phyloP scores from a whole-genome alignment of 192 early-diverging fungal species.

The Pecoramyces ruminantium region DNA sequence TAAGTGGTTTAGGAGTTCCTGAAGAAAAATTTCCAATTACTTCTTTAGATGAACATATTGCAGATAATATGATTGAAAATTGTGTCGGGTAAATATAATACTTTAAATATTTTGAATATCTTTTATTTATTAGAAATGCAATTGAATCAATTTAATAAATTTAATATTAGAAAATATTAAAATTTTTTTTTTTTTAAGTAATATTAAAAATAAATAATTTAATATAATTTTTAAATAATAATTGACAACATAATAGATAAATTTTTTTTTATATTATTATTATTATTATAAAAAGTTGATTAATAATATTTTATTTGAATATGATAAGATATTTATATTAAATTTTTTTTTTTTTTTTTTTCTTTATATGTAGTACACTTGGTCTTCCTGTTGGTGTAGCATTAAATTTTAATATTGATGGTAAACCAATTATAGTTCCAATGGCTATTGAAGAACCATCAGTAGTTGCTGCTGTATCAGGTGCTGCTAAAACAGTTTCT shows the following conservation, averaged over 20 bases:
- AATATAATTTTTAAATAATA: no score
- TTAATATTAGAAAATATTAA: no score
- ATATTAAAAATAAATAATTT: no score
- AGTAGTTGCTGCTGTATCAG: slow-evolving; percentile 60
- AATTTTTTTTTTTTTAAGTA: no score
- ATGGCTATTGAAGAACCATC: slow-evolving; percentile 68
- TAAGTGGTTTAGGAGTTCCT: slow-evolving; percentile 6
- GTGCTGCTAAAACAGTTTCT: slow-evolving; percentile 52
- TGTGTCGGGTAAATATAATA: slow-evolving; percentile 31
- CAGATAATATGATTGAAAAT: slow-evolving; percentile 68
- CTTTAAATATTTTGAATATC: neutral
- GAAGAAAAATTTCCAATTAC: slow-evolving; percentile 36
- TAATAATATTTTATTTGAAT: no score
- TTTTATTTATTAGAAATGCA: neutral
- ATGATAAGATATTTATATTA: neutral
- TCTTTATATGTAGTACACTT: slow-evolving; percentile 21
- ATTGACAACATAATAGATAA: no score
- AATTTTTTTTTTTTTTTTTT: slow-evolving; percentile 1
- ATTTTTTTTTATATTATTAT: no score
- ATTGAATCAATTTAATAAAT: slow-evolving; percentile 2
- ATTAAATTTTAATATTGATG: slow-evolving; percentile 56
- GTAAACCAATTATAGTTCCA: slow-evolving; percentile 33
- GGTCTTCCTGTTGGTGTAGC: slow-evolving; percentile 55
- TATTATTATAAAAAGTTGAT: no score
- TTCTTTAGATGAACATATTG: slow-evolving; percentile 43